These are phyloP conservation scores for Actinomucor elegans DNA, from an alignment of 371 early-diverging fungal genomes.

Conservation along the genomic window DNA sequence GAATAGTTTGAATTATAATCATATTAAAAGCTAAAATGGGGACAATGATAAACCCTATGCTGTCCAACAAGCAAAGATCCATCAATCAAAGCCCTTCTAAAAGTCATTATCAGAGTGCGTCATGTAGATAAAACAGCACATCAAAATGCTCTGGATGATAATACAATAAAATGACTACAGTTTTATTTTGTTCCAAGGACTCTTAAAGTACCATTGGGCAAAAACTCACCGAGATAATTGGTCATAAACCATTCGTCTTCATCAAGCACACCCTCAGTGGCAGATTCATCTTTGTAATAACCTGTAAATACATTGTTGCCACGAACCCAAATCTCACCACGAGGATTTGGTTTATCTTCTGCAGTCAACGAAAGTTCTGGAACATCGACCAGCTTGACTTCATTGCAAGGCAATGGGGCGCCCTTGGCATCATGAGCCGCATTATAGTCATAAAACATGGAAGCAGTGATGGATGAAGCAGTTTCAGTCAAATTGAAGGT, in stretches of 20 bases:
- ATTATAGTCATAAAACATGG: slow-evolving; percentile 61
- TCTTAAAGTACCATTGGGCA: slow-evolving; percentile 64
- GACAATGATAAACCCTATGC: too few species aligned
- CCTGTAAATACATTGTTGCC: slow-evolving; percentile 55
- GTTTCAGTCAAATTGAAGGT: slow-evolving; percentile 67
- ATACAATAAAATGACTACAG: background rate
- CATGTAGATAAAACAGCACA: too few species aligned
- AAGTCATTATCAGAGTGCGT: too few species aligned
- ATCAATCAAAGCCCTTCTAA: too few species aligned
- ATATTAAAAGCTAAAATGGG: too few species aligned
- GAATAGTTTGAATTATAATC: too few species aligned
- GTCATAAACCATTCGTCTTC: slow-evolving; percentile 87
- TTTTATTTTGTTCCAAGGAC: slow-evolving; percentile 52
- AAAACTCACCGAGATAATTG: slow-evolving; percentile 75
- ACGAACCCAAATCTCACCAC: slow-evolving; percentile 70
- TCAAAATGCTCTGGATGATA: too few species aligned
- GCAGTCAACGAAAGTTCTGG: slow-evolving; percentile 66
- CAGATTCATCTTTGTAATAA: slow-evolving; percentile 57
- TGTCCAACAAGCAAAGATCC: too few species aligned
- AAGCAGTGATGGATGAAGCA: slow-evolving; percentile 47
- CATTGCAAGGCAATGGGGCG: slow-evolving; percentile 72
- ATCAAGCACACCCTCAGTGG: slow-evolving; percentile 55
- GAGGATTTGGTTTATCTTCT: slow-evolving; percentile 72
- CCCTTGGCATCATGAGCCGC: slow-evolving; percentile 54
- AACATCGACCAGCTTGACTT: slow-evolving; percentile 86